These are phyloP conservation scores for Coriaria nepalensis DNA, from an alignment of 306 rosid genomes.

Conservation along the genomic window DNA sequence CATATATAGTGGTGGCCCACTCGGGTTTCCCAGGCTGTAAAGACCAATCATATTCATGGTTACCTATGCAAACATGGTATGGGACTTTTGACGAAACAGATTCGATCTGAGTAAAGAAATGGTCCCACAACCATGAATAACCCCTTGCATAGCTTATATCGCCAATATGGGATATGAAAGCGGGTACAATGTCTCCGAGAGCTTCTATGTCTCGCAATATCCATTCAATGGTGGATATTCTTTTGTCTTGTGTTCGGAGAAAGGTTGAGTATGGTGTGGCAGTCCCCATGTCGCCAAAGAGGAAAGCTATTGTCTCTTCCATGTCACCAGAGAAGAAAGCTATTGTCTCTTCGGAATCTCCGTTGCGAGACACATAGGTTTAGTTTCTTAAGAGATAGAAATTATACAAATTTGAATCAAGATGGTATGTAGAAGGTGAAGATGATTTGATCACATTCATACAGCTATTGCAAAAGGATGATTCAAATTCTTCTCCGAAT, in stretches of 20 bases:
- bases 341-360: slow-evolving; percentile 56
- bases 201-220: slow-evolving; percentile 79
- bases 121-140: slow-evolving; percentile 82
- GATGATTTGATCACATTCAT: no score
- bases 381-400: neutral
- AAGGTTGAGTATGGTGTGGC: slow-evolving; percentile 60
- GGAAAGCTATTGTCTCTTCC: slow-evolving; percentile 74
- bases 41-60: slow-evolving; percentile 88
- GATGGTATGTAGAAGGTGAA: no score
- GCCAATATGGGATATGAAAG: slow-evolving; percentile 82
- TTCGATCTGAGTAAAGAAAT: slow-evolving; percentile 62
- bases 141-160: slow-evolving; percentile 96
- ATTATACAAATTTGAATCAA: no score
- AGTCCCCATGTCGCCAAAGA: slow-evolving; percentile 92
- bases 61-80: slow-evolving; percentile 90
- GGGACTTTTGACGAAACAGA: slow-evolving; percentile 62
- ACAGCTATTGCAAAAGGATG: no score
- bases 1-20: slow-evolving; percentile 45
- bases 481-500: no score
- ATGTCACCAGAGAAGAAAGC: slow-evolving; percentile 91
- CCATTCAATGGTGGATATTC: slow-evolving; percentile 76
- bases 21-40: slow-evolving; percentile 74
- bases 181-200: slow-evolving; percentile 67
- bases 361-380: slow-evolving; percentile 52
- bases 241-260: slow-evolving; percentile 68